These are phyloP conservation scores for Diaporthe destruens DNA, from an alignment of 2,329 filamentous ascomycete genomes.

Conservation along the genomic window DNA sequence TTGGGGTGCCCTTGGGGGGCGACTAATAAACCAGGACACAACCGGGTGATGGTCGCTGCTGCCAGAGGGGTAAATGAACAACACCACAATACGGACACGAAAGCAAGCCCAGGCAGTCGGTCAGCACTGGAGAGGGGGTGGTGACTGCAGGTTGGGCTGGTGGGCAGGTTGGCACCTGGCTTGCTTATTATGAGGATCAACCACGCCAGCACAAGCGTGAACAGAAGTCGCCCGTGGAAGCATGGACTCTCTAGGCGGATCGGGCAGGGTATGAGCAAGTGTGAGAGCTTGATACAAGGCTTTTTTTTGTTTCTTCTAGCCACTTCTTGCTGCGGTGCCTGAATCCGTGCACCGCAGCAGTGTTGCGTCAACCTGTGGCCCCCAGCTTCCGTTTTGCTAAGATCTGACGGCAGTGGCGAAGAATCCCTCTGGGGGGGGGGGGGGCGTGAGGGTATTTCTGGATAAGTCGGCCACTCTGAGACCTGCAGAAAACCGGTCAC, in stretches of 20 bases:
- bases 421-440: too few species aligned
- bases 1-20: not conserved
- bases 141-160: not conserved
- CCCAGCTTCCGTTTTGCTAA: conserved; percentile 14
- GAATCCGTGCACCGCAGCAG: conserved; percentile 25
- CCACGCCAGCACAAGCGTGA: not conserved
- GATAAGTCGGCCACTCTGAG: conserved; percentile 21
- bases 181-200: conserved; percentile 16
- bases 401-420: conserved; percentile 29
- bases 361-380: conserved; percentile 31
- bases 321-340: conserved; percentile 11
- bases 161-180: conserved; percentile 20
- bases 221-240: conserved; percentile 4
- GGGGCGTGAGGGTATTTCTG: conserved; percentile 22
- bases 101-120: conserved; percentile 22
- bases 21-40: conserved; percentile 19
- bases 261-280: conserved; percentile 20
- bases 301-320: conserved; percentile 29
- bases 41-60: conserved; percentile 13
- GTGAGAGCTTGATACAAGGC: conserved; percentile 29
- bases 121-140: not conserved
- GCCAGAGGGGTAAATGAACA: conserved; percentile 6
- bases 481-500: conserved; percentile 22
- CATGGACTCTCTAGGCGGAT: conserved; percentile 6
- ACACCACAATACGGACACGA: not conserved